Conservation (phyloP, 2,329 filamentous ascomycete species). For the Sphaerulina populicola region DNA sequence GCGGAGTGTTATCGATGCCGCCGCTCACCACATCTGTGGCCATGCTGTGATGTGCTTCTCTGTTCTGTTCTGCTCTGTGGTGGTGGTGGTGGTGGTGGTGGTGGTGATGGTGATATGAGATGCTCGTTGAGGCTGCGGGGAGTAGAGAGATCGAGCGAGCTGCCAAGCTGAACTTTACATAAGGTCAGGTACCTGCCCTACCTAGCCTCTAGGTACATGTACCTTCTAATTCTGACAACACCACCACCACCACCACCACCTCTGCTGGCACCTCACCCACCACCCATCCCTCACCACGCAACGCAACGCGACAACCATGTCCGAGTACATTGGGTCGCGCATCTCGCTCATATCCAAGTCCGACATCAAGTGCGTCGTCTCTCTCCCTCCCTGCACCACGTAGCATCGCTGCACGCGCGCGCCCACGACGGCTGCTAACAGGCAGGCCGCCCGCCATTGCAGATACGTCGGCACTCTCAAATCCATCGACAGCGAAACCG, state of each 20-base stretch:
- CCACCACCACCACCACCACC: conserved; percentile 2
- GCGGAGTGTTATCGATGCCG: conserved; percentile 17
- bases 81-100: not conserved
- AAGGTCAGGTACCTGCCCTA: not conserved
- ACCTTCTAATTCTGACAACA: conserved; percentile 2
- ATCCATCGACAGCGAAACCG: conserved; percentile 95
- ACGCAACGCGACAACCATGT: conserved; percentile 38
- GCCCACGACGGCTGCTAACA: conserved; percentile 1
- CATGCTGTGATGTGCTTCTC: conserved; percentile 15
- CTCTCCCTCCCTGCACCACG: not conserved
- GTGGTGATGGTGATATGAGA: not conserved
- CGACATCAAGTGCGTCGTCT: conserved; percentile 68
- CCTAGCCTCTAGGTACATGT: not conserved
- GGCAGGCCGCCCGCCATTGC: conserved; percentile 13
- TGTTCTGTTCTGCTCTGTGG: not conserved
- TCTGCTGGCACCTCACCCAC: conserved; percentile 4
- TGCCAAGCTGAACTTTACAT: not conserved
- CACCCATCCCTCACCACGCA: not conserved
- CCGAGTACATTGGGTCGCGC: conserved; percentile 64
- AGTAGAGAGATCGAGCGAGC: no score
- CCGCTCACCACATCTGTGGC: conserved; percentile 13
- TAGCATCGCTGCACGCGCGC: not conserved
- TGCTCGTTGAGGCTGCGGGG: no score
- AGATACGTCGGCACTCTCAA: conserved; percentile 95
- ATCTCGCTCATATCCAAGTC: conserved; percentile 97